Conservation (phyloP, 805 yeast species). For the Phaffomyces opuntiae region DNA sequence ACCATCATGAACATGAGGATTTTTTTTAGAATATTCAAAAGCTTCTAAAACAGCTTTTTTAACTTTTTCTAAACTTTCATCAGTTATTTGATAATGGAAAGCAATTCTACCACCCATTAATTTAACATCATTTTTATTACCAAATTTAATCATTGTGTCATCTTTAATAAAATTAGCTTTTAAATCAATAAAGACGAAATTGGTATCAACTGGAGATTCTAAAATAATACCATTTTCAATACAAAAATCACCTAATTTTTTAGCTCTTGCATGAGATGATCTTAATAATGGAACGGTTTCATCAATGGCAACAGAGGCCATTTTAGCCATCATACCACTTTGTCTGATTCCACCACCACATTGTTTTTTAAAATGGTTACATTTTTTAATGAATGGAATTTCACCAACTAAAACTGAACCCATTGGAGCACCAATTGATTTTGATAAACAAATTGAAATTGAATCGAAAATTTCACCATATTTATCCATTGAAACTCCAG, state of each 20-base stretch:
- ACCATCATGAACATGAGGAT: constrained; percentile 46
- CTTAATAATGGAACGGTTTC: constrained; percentile 49
- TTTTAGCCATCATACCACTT: constrained; percentile 70
- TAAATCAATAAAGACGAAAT: constrained; percentile 72
- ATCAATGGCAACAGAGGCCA: constrained; percentile 76
- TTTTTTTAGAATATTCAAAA: constrained; percentile 41
- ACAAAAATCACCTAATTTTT: constrained; percentile 47
- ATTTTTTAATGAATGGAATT: constrained; percentile 49
- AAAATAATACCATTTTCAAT: constrained; percentile 44
- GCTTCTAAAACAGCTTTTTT: constrained; percentile 54
- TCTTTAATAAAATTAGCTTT: constrained; percentile 43
- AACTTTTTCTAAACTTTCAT: constrained; percentile 47
- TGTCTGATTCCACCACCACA: constrained; percentile 93
- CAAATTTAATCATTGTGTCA: constrained; percentile 43
- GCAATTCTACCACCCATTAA: constrained; percentile 72
- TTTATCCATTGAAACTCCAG: constrained; percentile 46
- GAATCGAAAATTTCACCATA: constrained; percentile 78
- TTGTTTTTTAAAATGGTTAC: constrained; percentile 85
- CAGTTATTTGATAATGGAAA: constrained; percentile 64
- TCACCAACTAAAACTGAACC: constrained; percentile 82
- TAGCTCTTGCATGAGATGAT: constrained; percentile 44
- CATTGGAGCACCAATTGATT: constrained; percentile 89
- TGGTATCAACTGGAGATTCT: constrained; percentile 76
- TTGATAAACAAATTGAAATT: constrained; percentile 84
- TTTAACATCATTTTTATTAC: constrained; percentile 53